Evolutionary conservation across 805 yeast genomes (phyloP).

Genomic region (Komagataella mondaviorum): DNA sequence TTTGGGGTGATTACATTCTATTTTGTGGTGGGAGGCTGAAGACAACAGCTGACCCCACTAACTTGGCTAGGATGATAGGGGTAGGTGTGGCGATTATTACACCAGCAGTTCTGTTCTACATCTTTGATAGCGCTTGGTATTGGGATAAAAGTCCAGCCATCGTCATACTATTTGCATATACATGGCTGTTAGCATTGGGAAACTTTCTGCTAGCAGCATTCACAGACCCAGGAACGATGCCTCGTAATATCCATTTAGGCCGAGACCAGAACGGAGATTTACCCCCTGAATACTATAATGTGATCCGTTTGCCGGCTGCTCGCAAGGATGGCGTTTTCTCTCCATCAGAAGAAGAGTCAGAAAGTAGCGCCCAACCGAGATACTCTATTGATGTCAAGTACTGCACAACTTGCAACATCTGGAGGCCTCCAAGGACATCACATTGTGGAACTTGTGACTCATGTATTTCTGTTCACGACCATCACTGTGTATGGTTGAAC

Average conservation of each 20-base stretch:
- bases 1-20: neutral
- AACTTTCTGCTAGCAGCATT: conserved; percentile 41
- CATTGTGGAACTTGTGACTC: conserved; percentile 62
- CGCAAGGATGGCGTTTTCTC: conserved; percentile 20
- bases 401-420: conserved; percentile 47
- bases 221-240: conserved; percentile 60
- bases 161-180: conserved; percentile 43
- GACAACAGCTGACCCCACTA: neutral
- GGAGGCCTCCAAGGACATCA: conserved; percentile 68
- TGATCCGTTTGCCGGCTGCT: conserved; percentile 33
- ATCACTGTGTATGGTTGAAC: conserved; percentile 59
- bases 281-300: conserved; percentile 47
- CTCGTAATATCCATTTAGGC: conserved; percentile 50
- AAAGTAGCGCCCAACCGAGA: neutral
- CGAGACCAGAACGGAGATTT: conserved; percentile 18
- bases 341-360: neutral
- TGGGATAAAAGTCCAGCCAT: conserved; percentile 46
- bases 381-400: conserved; percentile 27
- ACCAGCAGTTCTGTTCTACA: conserved; percentile 41
- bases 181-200: conserved; percentile 35
- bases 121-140: conserved; percentile 35
- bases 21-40: neutral
- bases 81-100: conserved; percentile 21
- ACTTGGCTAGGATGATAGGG: conserved; percentile 12
- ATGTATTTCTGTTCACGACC: conserved; percentile 48